Percentiles rank a stretch among this genome's conserved stretches.
Conservation (phyloP, 2,329 filamentous ascomycete species). For the Emmonsiellopsis sp. region DNA sequence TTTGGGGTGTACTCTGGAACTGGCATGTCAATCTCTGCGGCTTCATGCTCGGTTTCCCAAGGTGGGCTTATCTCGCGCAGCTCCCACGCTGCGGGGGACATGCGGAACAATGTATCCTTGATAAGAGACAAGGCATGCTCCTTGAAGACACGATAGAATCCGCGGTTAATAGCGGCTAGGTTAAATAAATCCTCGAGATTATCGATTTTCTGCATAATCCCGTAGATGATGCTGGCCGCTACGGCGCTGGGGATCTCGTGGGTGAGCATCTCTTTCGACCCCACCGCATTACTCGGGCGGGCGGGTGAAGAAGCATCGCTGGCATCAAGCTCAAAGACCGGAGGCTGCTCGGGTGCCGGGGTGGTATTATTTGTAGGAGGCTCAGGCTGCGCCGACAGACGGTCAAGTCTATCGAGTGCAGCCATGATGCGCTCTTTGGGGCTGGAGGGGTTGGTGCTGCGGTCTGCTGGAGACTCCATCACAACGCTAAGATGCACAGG, state of each 20-base stretch:
- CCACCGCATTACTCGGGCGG: neutral
- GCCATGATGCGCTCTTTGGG: slow-evolving; percentile 1
- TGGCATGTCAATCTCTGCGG: slow-evolving; percentile 36
- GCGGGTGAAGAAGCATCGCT: neutral
- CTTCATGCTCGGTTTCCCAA: slow-evolving; percentile 32
- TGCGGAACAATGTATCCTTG: slow-evolving; percentile 40
- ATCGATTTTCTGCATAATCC: slow-evolving; percentile 41
- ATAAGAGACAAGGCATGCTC: slow-evolving; percentile 46
- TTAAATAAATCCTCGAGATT: slow-evolving; percentile 47
- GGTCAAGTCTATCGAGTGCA: neutral
- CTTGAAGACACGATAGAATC: slow-evolving; percentile 51
- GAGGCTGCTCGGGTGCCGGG: neutral
- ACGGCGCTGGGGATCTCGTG: slow-evolving; percentile 14
- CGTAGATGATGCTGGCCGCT: slow-evolving; percentile 42
- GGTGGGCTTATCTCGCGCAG: slow-evolving; percentile 49
- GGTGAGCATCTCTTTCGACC: neutral
- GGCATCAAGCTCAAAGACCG: neutral
- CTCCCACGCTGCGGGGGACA: slow-evolving; percentile 52
- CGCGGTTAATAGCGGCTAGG: slow-evolving; percentile 44
- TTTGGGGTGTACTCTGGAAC: slow-evolving; percentile 45
- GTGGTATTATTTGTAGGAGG: neutral
- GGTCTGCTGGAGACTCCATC: slow-evolving; percentile 7
- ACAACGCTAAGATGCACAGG: slow-evolving; percentile 7
- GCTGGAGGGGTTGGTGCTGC: neutral
- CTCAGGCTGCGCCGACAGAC: neutral